Conservation (phyloP, 805 yeast species). For the Candida caryicola region DNA sequence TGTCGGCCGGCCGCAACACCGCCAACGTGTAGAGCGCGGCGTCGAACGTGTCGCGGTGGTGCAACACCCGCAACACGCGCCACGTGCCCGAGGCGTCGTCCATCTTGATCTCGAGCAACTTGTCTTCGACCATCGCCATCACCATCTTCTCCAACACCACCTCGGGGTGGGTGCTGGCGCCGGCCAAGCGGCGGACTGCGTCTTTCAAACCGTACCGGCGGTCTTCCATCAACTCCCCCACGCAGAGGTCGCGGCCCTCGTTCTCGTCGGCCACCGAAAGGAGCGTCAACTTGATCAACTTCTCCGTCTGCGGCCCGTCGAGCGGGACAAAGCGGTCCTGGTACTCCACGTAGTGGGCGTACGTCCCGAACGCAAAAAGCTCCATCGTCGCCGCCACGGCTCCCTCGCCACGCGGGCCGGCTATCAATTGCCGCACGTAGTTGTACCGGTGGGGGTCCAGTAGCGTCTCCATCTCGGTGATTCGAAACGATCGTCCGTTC, state of each 20-base stretch:
- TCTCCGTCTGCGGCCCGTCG: slow-evolving; percentile 7
- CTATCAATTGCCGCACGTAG: not conserved
- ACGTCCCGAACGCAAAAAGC: slow-evolving; percentile 38
- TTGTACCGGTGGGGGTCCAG: not conserved
- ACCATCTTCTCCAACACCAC: slow-evolving; percentile 18
- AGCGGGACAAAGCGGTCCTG: slow-evolving; percentile 7
- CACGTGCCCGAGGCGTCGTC: slow-evolving; percentile 22
- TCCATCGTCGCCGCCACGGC: slow-evolving; percentile 23
- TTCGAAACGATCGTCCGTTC: too few species aligned
- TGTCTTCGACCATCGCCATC: slow-evolving; percentile 25
- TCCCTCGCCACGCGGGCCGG: not conserved
- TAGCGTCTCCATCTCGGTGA: not conserved
- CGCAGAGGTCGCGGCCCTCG: slow-evolving; percentile 16
- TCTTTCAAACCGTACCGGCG: slow-evolving; percentile 15
- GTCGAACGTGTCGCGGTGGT: slow-evolving; percentile 34
- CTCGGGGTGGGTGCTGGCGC: not conserved
- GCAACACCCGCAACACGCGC: slow-evolving; percentile 15
- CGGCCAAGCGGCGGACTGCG: slow-evolving; percentile 10
- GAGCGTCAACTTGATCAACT: slow-evolving; percentile 29
- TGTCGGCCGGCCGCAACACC: slow-evolving; percentile 25
- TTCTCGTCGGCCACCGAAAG: slow-evolving; percentile 21
- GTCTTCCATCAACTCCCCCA: slow-evolving; percentile 13
- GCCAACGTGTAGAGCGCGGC: slow-evolving; percentile 16
- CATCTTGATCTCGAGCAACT: slow-evolving; percentile 23
- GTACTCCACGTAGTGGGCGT: slow-evolving; percentile 22